Evolutionary conservation across 2,329 filamentous ascomycete genomes (phyloP).

Genomic region (Trichoderma polysporum): DNA sequence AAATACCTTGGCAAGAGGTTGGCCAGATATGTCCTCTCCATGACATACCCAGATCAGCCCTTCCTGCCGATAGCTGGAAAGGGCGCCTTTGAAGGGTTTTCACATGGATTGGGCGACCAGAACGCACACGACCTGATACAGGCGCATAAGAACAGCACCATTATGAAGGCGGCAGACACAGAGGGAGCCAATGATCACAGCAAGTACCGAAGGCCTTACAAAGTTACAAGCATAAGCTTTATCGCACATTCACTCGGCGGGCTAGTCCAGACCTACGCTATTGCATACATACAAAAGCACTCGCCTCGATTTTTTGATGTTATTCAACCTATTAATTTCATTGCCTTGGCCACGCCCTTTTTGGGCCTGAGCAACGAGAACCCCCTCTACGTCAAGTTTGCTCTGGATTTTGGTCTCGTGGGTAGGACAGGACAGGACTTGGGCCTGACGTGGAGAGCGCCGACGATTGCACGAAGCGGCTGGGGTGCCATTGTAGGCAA

Average conservation of each 20-base stretch:
- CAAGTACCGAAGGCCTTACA: constrained; percentile 60
- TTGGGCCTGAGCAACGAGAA: constrained; percentile 96
- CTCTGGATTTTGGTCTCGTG: constrained; percentile 91
- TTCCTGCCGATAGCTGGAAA: constrained; percentile 66
- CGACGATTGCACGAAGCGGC: constrained; percentile 78
- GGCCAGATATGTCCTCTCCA: constrained; percentile 82
- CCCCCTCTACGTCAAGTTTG: constrained; percentile 94
- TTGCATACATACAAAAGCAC: constrained; percentile 96
- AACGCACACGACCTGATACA: constrained; percentile 46
- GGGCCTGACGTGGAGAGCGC: constrained; percentile 89
- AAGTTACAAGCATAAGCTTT: constrained; percentile 92
- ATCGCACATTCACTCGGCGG: constrained; percentile 90
- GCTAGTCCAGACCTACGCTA: constrained; percentile 86
- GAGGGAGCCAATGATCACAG: constrained; percentile 40
- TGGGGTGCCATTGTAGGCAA: constrained; percentile 87
- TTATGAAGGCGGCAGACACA: constrained; percentile 54
- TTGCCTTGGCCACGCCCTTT: constrained; percentile 82
- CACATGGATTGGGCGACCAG: constrained; percentile 39
- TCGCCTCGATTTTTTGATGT: constrained; percentile 85
- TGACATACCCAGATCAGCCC: constrained; percentile 93
- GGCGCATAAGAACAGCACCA: constrained; percentile 61
- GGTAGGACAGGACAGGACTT: constrained; percentile 95
- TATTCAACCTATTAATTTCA: constrained; percentile 87
- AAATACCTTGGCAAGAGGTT: constrained; percentile 95
- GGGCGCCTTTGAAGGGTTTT: constrained; percentile 45